Conservation (phyloP, 345 rosid genomes). For the Salix arbutifolia region DNA sequence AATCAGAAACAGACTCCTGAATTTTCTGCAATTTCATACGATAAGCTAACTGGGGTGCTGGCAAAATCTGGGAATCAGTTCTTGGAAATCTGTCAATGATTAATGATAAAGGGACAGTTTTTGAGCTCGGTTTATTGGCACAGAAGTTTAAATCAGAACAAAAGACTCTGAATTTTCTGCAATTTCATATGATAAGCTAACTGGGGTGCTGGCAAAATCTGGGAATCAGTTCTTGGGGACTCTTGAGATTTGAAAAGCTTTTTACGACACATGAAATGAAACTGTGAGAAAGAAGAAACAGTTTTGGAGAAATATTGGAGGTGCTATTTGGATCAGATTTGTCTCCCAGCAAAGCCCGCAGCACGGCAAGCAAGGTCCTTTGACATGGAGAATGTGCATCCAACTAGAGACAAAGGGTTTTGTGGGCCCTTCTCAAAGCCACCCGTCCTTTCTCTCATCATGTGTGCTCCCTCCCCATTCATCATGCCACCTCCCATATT, state of each 20-base stretch:
- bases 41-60: neutral
- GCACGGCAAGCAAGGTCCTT: neutral
- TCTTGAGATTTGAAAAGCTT: too few species aligned
- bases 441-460: constrained; percentile 16
- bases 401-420: constrained; percentile 12
- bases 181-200: constrained; percentile 2
- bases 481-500: constrained; percentile 23
- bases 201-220: neutral
- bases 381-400: constrained; percentile 18
- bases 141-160: neutral
- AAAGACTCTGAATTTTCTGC: too few species aligned
- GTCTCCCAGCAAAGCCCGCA: constrained; percentile 1
- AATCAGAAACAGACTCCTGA: neutral
- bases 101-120: neutral
- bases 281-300: too few species aligned
- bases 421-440: constrained; percentile 18
- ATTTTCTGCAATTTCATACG: neutral
- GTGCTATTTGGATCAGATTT: neutral
- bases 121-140: neutral
- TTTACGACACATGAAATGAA: too few species aligned
- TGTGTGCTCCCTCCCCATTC: neutral
- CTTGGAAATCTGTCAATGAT: neutral
- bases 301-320: neutral
- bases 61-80: neutral
- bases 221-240: neutral